Percentiles rank a stretch among this genome's conserved stretches.
Conservation (phyloP, 73 alveolate genomes). For the Paramecium biaurelia region DNA sequence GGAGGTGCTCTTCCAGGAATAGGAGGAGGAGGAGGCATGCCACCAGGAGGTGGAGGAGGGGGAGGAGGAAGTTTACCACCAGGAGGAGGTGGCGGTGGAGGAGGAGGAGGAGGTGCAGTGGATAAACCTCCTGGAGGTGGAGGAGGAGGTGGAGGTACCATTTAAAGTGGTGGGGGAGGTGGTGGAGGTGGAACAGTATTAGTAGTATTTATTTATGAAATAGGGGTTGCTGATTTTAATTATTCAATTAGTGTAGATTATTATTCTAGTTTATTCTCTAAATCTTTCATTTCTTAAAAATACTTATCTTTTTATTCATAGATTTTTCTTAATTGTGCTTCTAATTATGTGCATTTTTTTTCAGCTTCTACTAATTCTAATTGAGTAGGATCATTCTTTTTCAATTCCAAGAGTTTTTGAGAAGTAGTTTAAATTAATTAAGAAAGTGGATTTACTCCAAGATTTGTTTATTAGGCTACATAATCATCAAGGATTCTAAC, state of each 20-base stretch:
- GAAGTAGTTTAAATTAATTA: constrained; percentile 20
- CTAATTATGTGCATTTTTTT: neutral
- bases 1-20: constrained; percentile 49
- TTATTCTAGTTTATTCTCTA: neutral
- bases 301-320: neutral
- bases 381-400: constrained; percentile 1
- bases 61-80: constrained; percentile 58
- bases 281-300: neutral
- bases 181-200: constrained; percentile 22
- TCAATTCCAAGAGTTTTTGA: neutral
- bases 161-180: neutral
- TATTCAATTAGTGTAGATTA: neutral
- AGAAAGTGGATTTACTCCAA: constrained; percentile 39
- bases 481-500: constrained; percentile 12
- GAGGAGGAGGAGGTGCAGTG: constrained; percentile 46
- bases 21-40: constrained; percentile 42
- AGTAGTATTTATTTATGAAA: neutral
- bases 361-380: neutral
- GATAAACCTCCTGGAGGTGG: constrained; percentile 51
- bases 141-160: constrained; percentile 59
- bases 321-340: neutral
- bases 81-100: constrained; percentile 70
- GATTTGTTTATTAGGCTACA: neutral
- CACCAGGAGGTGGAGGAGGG: constrained; percentile 64
- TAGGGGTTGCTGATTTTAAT: constrained; percentile 44